These are phyloP conservation scores for Phascolomyces articulosus DNA, from an alignment of 371 early-diverging fungal genomes.

Conservation along the genomic window DNA sequence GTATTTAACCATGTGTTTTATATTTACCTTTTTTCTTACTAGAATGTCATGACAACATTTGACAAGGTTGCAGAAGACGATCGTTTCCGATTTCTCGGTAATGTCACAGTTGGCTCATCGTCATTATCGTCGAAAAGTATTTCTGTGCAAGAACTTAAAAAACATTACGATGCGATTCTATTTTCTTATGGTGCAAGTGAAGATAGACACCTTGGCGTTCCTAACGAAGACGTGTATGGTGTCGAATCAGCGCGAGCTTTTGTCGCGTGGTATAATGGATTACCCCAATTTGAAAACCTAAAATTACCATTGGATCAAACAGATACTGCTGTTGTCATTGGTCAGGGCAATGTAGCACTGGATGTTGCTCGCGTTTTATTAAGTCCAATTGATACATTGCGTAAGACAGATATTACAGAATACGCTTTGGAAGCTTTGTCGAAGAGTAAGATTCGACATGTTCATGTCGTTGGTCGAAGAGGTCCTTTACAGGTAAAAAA, in stretches of 20 bases:
- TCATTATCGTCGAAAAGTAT: constrained; percentile 30
- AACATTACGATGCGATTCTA: constrained; percentile 80
- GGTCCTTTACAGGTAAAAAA: constrained; percentile 86
- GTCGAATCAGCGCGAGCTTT: constrained; percentile 85
- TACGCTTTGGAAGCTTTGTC: constrained; percentile 74
- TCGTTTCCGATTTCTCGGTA: constrained; percentile 83
- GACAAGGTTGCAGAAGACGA: constrained; percentile 74
- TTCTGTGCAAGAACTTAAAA: constrained; percentile 58
- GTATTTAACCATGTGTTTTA: too few relatives aligned
- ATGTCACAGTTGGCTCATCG: constrained; percentile 61
- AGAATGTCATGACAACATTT: constrained; percentile 88
- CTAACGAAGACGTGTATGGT: constrained; percentile 63
- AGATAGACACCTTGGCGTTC: constrained; percentile 75
- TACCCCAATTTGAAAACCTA: constrained; percentile 68
- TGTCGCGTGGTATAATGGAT: constrained; percentile 96
- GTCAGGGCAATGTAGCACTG: constrained; percentile 96
- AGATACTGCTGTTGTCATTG: constrained; percentile 85
- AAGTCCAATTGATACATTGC: constrained; percentile 71
- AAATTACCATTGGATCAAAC: constrained; percentile 62
- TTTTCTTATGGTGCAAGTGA: constrained; percentile 88
- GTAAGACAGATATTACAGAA: constrained; percentile 87
- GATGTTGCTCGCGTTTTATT: constrained; percentile 93
- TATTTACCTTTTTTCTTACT: not conserved
- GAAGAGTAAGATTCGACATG: constrained; percentile 74
- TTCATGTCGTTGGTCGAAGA: constrained; percentile 88